These are phyloP conservation scores for Paracorniculantispora psalliotae DNA, from an alignment of 2,329 filamentous ascomycete genomes.

Conservation along the genomic window DNA sequence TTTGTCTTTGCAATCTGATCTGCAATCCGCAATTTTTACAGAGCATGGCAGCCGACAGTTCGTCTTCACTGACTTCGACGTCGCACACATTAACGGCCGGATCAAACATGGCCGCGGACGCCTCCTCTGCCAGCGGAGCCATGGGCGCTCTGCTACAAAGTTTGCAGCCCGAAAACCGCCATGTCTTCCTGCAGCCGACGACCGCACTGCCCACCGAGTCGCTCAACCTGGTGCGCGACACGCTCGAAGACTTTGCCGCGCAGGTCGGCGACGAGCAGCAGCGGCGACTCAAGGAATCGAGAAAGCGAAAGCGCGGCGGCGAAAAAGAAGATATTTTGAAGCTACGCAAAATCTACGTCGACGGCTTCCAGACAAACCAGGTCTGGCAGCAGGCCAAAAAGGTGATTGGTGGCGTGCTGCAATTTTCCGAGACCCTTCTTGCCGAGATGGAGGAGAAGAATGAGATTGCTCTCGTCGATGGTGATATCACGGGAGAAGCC, in stretches of 20 bases:
- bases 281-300: slow-evolving; percentile 61
- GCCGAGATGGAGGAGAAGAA: slow-evolving; percentile 43
- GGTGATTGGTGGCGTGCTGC: slow-evolving; percentile 60
- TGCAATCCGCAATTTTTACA: slow-evolving; percentile 1
- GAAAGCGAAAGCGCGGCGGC: slow-evolving; percentile 69
- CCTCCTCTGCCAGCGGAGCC: slow-evolving; percentile 29
- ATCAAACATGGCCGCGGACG: slow-evolving; percentile 35
- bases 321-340: slow-evolving; percentile 56
- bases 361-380: slow-evolving; percentile 83
- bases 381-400: slow-evolving; percentile 91
- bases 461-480: slow-evolving; percentile 23
- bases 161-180: slow-evolving; percentile 56
- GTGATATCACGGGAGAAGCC: slow-evolving; percentile 25
- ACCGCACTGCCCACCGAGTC: slow-evolving; percentile 62
- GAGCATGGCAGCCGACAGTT: slow-evolving; percentile 38
- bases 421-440: slow-evolving; percentile 43
- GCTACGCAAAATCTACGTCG: slow-evolving; percentile 74
- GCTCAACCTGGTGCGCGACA: slow-evolving; percentile 71
- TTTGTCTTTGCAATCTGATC: slow-evolving; percentile 1
- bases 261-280: slow-evolving; percentile 70
- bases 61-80: slow-evolving; percentile 58
- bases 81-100: slow-evolving; percentile 58
- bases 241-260: slow-evolving; percentile 71
- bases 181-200: slow-evolving; percentile 72
- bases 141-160: slow-evolving; percentile 47